These are phyloP conservation scores for Oryza longistaminata DNA, from an alignment of 176 grass and related monocot genomes.

Conservation along the genomic window DNA sequence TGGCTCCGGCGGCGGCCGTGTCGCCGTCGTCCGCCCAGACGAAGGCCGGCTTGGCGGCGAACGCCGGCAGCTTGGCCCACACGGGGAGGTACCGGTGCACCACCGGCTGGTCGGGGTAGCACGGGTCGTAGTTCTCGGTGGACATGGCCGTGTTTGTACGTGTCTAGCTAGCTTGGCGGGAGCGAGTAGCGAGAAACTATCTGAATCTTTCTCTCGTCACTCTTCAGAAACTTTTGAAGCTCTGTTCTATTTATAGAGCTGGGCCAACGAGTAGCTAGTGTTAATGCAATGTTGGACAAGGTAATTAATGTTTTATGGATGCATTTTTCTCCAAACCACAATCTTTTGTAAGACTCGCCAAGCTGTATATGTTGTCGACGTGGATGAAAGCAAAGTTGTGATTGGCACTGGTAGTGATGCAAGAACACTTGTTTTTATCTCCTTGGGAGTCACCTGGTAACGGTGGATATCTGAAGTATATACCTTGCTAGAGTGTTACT, in stretches of 20 bases:
- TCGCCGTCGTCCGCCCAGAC: slow-evolving; percentile 41
- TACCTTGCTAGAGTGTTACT: slow-evolving; percentile 4
- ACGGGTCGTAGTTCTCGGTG: slow-evolving; percentile 67
- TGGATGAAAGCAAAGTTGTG: slow-evolving; percentile 18
- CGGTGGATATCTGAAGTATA: slow-evolving; percentile 48
- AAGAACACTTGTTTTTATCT: neutral
- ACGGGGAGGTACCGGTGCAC: slow-evolving; percentile 58
- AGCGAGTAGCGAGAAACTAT: neutral
- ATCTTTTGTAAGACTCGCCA: neutral
- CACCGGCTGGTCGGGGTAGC: slow-evolving; percentile 69
- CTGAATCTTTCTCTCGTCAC: neutral
- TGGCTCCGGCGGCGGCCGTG: no score
- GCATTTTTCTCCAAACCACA: neutral
- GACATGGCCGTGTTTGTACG: slow-evolving; percentile 22
- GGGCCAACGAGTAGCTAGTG: no score
- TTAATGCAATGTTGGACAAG: neutral
- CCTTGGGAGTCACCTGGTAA: slow-evolving; percentile 25
- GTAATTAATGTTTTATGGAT: neutral
- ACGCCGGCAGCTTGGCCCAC: slow-evolving; percentile 53
- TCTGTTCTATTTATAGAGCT: neutral
- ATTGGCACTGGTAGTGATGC: neutral
- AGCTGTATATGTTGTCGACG: neutral
- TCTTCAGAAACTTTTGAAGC: neutral
- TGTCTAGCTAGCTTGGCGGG: neutral
- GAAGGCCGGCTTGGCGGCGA: slow-evolving; percentile 48